A percentile compares a stretch with the other conserved stretches of the same genome.
These are phyloP conservation scores for Phlyctochytrium planicorne DNA, from an alignment of 192 early-diverging fungal genomes.

Conservation along the genomic window DNA sequence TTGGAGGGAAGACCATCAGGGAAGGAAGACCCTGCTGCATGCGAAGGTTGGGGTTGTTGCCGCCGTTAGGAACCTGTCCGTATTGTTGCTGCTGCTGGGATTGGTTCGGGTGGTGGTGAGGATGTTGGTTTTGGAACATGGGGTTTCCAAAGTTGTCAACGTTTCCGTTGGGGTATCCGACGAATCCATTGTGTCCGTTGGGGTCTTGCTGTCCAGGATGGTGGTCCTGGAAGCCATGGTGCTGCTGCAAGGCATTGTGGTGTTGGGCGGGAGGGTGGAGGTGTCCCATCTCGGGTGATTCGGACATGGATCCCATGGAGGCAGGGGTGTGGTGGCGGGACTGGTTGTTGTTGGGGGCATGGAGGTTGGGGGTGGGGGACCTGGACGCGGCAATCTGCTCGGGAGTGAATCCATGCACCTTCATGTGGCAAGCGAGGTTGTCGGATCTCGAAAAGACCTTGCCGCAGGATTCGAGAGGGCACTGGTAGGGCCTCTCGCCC, in stretches of 20 bases:
- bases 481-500: conserved; percentile 62
- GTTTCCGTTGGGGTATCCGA: background rate
- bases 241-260: too few species aligned
- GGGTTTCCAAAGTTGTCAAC: background rate
- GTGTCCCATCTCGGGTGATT: background rate
- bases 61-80: too few species aligned
- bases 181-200: background rate
- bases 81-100: too few species aligned
- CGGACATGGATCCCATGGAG: conserved; percentile 1
- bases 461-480: conserved; percentile 50
- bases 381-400: background rate
- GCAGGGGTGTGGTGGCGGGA: background rate
- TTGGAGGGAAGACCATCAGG: background rate
- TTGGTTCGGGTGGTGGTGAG: too few species aligned
- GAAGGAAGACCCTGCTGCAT: background rate
- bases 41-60: too few species aligned
- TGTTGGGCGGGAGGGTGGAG: background rate
- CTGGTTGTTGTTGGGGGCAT: background rate
- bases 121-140: too few species aligned
- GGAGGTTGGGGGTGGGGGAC: background rate
- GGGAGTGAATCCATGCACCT: conserved; percentile 28
- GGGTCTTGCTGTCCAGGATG: too few species aligned
- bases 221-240: too few species aligned
- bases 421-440: conserved; percentile 62
- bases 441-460: conserved; percentile 65